Conservation (phyloP, 2,329 filamentous ascomycete species). For the Phialophora macrospora region DNA sequence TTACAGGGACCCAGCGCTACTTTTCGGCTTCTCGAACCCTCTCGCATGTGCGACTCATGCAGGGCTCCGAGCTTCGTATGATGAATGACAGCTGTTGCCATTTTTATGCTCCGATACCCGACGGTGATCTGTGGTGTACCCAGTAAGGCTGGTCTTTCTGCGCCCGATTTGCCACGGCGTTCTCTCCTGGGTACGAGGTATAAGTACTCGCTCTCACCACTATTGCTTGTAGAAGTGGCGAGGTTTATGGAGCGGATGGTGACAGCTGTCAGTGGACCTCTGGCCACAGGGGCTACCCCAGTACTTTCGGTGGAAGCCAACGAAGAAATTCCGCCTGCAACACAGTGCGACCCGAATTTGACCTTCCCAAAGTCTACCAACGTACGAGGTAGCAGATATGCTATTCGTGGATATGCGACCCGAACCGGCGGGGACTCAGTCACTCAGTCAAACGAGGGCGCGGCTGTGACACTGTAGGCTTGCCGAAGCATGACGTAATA, state of each 20-base stretch:
- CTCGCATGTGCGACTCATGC: neutral
- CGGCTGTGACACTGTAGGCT: neutral
- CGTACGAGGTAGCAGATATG: neutral
- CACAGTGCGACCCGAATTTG: neutral
- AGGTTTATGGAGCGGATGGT: neutral
- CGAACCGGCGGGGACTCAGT: neutral
- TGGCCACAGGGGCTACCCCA: neutral
- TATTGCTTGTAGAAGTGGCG: neutral
- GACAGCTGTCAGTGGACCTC: neutral
- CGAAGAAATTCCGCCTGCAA: neutral
- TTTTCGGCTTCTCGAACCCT: neutral
- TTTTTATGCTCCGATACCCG: neutral
- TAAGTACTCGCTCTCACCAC: neutral
- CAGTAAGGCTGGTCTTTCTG: neutral
- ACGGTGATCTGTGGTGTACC: neutral
- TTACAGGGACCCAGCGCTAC: slow-evolving; percentile 6
- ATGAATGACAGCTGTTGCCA: slow-evolving; percentile 3
- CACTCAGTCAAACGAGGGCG: neutral
- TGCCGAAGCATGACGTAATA: too few species aligned
- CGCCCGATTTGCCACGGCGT: neutral
- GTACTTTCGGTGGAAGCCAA: neutral
- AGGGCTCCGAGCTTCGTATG: slow-evolving; percentile 8
- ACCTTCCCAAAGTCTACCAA: neutral
- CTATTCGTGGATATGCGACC: neutral
- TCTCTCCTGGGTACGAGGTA: neutral